Evolutionary conservation across 2,329 filamentous ascomycete species (phyloP).

Genomic region (Penicillium glabrum): DNA sequence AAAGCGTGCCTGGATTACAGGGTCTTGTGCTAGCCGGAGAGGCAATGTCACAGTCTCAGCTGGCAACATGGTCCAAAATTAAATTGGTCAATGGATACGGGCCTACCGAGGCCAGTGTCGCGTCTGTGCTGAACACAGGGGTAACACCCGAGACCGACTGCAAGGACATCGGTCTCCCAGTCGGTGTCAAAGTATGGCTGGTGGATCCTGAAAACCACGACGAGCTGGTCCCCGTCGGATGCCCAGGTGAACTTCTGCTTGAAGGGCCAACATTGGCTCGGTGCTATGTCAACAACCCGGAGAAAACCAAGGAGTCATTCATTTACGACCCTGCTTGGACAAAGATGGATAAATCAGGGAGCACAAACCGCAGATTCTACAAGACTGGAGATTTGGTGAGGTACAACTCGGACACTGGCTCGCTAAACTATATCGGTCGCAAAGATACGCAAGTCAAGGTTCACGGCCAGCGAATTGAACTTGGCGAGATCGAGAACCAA

Average conservation of each 20-base stretch:
- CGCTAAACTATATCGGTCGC: constrained; percentile 53
- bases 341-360: constrained; percentile 31
- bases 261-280: constrained; percentile 59
- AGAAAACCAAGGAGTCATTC: constrained; percentile 60
- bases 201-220: constrained; percentile 42
- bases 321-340: constrained; percentile 58
- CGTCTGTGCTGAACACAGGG: constrained; percentile 34
- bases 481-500: constrained; percentile 52
- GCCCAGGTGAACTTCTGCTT: constrained; percentile 38
- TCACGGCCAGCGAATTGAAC: constrained; percentile 64
- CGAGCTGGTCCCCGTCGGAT: constrained; percentile 42
- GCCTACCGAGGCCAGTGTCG: constrained; percentile 43
- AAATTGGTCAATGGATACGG: constrained; percentile 46
- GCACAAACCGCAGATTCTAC: constrained; percentile 34
- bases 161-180: constrained; percentile 36
- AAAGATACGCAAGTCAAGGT: constrained; percentile 70
- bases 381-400: constrained; percentile 43
- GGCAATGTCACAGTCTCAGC: constrained; percentile 48
- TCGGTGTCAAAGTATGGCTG: constrained; percentile 39
- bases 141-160: constrained; percentile 32
- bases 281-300: constrained; percentile 60
- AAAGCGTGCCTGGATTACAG: constrained; percentile 44
- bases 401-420: constrained; percentile 37
- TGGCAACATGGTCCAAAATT: constrained; percentile 38
- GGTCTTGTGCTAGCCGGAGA: constrained; percentile 48